Conservation (phyloP, 1,284 basidiomycete genomes). For the Cutaneotrichosporon sp. region DNA sequence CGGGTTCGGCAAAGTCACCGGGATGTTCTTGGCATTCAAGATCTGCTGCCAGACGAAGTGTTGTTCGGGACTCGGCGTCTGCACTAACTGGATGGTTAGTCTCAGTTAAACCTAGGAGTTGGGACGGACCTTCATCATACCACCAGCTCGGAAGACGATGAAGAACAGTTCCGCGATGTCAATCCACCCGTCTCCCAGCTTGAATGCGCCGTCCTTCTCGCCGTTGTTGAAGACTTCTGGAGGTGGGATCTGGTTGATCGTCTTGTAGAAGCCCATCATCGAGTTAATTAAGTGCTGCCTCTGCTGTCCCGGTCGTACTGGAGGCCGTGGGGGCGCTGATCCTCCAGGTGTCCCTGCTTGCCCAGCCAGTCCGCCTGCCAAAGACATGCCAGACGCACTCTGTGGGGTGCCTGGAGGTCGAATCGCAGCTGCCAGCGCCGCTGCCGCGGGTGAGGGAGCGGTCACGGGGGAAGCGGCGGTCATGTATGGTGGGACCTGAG, state of each 20-base stretch:
- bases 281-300: constrained; percentile 39
- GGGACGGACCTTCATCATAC: constrained; percentile 28
- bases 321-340: background rate
- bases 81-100: constrained; percentile 22
- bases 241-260: constrained; percentile 31
- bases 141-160: constrained; percentile 36
- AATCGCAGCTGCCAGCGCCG: background rate
- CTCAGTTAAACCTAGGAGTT: background rate
- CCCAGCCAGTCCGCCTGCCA: constrained; percentile 3
- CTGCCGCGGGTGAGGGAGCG: constrained; percentile 11
- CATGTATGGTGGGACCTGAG: constrained; percentile 3
- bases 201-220: constrained; percentile 38
- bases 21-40: constrained; percentile 30
- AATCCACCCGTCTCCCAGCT: constrained; percentile 40
- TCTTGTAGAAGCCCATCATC: constrained; percentile 32
- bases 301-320: constrained; percentile 11
- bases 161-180: constrained; percentile 45
- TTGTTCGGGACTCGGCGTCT: constrained; percentile 27
- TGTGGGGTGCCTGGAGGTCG: constrained; percentile 4
- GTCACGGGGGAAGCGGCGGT: constrained; percentile 8
- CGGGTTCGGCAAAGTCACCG: constrained; percentile 37
- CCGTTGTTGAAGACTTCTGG: constrained; percentile 40
- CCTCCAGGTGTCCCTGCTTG: background rate
- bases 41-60: constrained; percentile 35
- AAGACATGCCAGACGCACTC: constrained; percentile 1